A percentile compares a stretch with the other conserved stretches of the same genome.
These are phyloP conservation scores for Penicillium pancosmium DNA, from an alignment of 495 filamentous ascomycete genomes.

Conservation along the genomic window DNA sequence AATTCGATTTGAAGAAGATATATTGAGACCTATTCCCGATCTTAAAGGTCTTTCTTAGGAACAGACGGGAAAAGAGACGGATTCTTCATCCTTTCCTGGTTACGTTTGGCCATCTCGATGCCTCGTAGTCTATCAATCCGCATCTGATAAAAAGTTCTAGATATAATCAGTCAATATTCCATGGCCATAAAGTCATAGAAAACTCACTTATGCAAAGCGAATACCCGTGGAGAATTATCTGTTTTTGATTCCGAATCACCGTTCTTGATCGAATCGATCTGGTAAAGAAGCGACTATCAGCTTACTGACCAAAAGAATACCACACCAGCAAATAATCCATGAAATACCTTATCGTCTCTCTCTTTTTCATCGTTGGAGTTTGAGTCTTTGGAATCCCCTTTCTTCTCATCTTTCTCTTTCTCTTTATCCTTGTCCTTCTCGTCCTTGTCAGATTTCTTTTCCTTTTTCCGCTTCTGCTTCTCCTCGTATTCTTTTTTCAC, in stretches of 20 bases:
- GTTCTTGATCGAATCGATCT: conserved; percentile 47
- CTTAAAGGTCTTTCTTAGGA: conserved; percentile 64
- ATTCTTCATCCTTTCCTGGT: conserved; percentile 77
- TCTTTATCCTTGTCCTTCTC: conserved; percentile 53
- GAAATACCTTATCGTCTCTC: conserved; percentile 54
- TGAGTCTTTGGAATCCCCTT: conserved; percentile 45
- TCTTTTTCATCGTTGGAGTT: conserved; percentile 53
- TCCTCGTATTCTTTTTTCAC: conserved; percentile 62
- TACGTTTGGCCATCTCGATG: conserved; percentile 77
- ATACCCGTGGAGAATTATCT: conserved; percentile 69
- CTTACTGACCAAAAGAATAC: neutral
- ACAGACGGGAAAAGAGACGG: conserved; percentile 83
- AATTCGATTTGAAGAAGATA: neutral
- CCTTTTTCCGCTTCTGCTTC: conserved; percentile 43
- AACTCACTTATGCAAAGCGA: conserved; percentile 79
- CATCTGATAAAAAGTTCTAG: conserved; percentile 83
- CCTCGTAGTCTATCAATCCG: conserved; percentile 77
- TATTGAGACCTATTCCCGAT: neutral
- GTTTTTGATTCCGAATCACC: conserved; percentile 29
- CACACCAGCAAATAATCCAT: neutral
- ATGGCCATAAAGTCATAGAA: neutral
- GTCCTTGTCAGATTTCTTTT: conserved; percentile 26
- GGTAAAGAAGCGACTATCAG: neutral
- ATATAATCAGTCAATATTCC: conserved; percentile 7
- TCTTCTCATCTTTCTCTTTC: conserved; percentile 52